Conservation (phyloP, 78 protist genomes). For the Andalucia godoyi region DNA sequence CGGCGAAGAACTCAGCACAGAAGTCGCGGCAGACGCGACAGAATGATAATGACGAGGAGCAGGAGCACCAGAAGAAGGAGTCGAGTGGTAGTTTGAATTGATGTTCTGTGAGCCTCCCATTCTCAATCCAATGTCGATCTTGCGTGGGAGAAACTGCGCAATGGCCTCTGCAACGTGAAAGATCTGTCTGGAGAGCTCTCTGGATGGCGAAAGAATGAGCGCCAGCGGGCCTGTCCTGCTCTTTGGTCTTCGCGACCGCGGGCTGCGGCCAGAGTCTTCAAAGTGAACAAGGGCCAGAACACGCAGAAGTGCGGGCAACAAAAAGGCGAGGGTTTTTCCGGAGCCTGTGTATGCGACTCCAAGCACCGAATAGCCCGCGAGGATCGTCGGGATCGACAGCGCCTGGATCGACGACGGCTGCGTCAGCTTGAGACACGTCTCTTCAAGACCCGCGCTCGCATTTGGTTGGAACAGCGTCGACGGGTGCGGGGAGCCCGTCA, state of each 20-base stretch:
- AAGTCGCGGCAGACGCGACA: no score
- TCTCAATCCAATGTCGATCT: constrained; percentile 25
- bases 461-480: no score
- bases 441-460: no score
- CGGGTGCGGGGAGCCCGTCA: no score
- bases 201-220: constrained; percentile 80
- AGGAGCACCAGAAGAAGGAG: neutral
- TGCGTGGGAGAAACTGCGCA: constrained; percentile 50
- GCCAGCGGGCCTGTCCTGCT: constrained; percentile 83
- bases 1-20: no score
- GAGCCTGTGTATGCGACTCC: constrained; percentile 96
- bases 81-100: no score
- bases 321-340: constrained; percentile 94
- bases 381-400: no score
- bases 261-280: constrained; percentile 43
- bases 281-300: constrained; percentile 59
- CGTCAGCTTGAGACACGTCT: no score
- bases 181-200: constrained; percentile 85
- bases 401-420: no score
- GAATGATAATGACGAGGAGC: neutral
- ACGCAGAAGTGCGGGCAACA: constrained; percentile 44
- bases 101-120: constrained; percentile 75
- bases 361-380: no score
- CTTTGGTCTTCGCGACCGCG: neutral
- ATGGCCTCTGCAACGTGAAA: constrained; percentile 72